Conservation (phyloP, 805 yeast genomes). For the Candida broadrunensis region DNA sequence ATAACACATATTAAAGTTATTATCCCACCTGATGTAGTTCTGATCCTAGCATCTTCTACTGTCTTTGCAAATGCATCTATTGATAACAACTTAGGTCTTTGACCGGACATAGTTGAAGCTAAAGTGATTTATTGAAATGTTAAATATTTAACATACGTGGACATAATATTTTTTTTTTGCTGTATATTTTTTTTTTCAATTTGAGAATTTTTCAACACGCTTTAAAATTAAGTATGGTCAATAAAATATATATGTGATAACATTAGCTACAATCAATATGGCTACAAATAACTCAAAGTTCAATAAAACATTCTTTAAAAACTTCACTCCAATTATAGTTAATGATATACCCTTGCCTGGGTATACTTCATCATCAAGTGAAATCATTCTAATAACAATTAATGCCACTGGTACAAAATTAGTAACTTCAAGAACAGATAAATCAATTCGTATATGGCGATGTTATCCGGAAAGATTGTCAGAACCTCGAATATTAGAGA, state of each 20-base stretch:
- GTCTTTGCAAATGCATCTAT: constrained; percentile 93
- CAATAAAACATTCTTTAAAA: constrained; percentile 18
- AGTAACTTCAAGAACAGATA: constrained; percentile 43
- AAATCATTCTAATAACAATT: constrained; percentile 35
- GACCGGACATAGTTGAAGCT: constrained; percentile 5
- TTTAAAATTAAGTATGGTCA: no score
- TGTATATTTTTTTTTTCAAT: neutral
- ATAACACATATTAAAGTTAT: constrained; percentile 71
- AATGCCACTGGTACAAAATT: constrained; percentile 42
- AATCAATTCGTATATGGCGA: constrained; percentile 40
- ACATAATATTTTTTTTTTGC: neutral
- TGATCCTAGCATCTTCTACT: constrained; percentile 86
- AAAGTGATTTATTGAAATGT: neutral
- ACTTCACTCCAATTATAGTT: constrained; percentile 12
- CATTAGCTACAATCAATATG: constrained; percentile 1
- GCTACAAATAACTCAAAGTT: constrained; percentile 2
- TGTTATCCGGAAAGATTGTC: constrained; percentile 20
- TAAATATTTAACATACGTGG: constrained; percentile 1
- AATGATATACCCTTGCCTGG: constrained; percentile 15
- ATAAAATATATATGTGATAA: no score
- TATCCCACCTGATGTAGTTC: constrained; percentile 87
- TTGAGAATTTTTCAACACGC: no score
- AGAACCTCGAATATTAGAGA: constrained; percentile 39
- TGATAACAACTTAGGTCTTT: constrained; percentile 46
- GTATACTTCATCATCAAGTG: constrained; percentile 15